Conservation (phyloP, 2,329 filamentous ascomycete genomes). For the Xylaria arbuscula region DNA sequence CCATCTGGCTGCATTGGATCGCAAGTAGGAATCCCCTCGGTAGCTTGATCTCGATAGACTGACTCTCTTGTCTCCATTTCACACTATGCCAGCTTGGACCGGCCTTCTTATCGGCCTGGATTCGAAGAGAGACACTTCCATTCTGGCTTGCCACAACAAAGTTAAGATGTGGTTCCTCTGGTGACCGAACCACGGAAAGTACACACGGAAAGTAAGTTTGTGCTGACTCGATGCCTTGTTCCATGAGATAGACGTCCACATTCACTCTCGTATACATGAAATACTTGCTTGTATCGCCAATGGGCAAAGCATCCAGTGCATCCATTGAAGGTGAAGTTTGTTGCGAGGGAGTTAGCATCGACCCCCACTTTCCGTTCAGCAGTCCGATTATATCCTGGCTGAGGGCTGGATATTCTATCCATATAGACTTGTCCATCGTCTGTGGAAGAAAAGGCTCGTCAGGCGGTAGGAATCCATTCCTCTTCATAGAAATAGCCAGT, state of each 20-base stretch:
- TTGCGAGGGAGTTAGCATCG: conserved; percentile 60
- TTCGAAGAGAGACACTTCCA: conserved; percentile 77
- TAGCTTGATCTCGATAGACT: conserved; percentile 74
- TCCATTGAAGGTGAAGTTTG: conserved; percentile 61
- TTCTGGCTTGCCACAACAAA: conserved; percentile 84
- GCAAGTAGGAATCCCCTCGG: conserved; percentile 80
- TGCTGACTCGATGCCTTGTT: conserved; percentile 75
- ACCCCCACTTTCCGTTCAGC: conserved; percentile 70
- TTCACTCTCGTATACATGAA: conserved; percentile 85
- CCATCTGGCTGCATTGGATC: conserved; percentile 77
- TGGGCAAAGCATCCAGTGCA: conserved; percentile 76
- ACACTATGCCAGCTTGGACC: conserved; percentile 86
- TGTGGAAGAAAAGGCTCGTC: conserved; percentile 77
- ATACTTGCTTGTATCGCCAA: conserved; percentile 77
- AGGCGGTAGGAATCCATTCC: conserved; percentile 81
- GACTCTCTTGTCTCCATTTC: conserved; percentile 77
- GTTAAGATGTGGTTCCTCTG: conserved; percentile 74
- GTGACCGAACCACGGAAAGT: conserved; percentile 78
- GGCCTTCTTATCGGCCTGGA: conserved; percentile 74
- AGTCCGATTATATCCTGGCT: conserved; percentile 77
- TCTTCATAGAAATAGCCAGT: conserved; percentile 82
- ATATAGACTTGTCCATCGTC: conserved; percentile 82
- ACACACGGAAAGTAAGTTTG: conserved; percentile 77
- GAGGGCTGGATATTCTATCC: conserved; percentile 80
- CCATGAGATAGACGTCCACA: conserved; percentile 79